These are phyloP conservation scores for Nakazawaea peltata DNA, from an alignment of 805 yeast species.

Conservation along the genomic window DNA sequence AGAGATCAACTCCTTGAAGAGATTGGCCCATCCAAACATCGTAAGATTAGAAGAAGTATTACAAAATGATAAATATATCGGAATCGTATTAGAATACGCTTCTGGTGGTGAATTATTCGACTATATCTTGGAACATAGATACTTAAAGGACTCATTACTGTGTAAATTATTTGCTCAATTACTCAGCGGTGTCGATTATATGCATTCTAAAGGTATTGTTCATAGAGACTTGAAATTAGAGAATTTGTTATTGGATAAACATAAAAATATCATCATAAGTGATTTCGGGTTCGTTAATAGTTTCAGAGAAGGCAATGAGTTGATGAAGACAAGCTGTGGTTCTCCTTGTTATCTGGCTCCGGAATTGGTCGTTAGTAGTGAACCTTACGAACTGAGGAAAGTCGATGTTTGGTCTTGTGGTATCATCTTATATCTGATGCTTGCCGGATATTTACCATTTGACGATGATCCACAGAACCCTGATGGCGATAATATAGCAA, in stretches of 20 bases:
- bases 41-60: slow-evolving; percentile 87
- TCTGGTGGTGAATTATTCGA: slow-evolving; percentile 97
- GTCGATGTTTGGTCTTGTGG: slow-evolving; percentile 98
- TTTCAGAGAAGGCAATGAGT: slow-evolving; percentile 53
- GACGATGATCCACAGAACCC: slow-evolving; percentile 97
- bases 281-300: slow-evolving; percentile 96
- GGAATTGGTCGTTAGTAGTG: slow-evolving; percentile 80
- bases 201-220: slow-evolving; percentile 74
- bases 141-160: slow-evolving; percentile 80
- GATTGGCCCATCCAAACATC: slow-evolving; percentile 87
- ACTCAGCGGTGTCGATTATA: slow-evolving; percentile 87
- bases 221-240: slow-evolving; percentile 75
- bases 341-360: slow-evolving; percentile 99
- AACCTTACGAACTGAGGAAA: slow-evolving; percentile 85
- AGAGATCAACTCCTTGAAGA: slow-evolving; percentile 85
- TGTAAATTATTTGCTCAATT: slow-evolving; percentile 87
- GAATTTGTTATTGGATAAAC: slow-evolving; percentile 71
- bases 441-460: slow-evolving; percentile 94
- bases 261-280: slow-evolving; percentile 77
- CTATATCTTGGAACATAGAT: slow-evolving; percentile 78
- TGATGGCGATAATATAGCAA: slow-evolving; percentile 89
- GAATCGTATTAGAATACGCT: slow-evolving; percentile 94
- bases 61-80: slow-evolving; percentile 90
- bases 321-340: slow-evolving; percentile 94
- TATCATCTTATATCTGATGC: slow-evolving; percentile 90